These are phyloP conservation scores for Oryza nivara DNA, from an alignment of 176 grass and related monocot species.

Conservation along the genomic window DNA sequence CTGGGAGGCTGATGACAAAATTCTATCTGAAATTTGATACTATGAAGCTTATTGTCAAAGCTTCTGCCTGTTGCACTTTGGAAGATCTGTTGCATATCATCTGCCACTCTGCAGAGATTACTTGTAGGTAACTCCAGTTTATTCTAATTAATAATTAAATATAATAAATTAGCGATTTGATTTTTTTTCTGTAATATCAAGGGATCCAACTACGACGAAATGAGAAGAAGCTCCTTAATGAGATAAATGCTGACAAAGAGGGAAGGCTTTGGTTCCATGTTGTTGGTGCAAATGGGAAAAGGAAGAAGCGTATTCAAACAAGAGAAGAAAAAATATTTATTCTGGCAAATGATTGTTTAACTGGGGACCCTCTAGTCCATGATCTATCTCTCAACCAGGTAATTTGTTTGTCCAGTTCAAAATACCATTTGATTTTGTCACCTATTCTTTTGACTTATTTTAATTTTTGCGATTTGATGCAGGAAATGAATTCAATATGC, in stretches of 20 bases:
- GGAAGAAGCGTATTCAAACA: conserved; percentile 86
- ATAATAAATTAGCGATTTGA: conserved; percentile 15
- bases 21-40: conserved; percentile 96
- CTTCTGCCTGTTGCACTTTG: conserved; percentile 76
- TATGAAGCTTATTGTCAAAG: conserved; percentile 94
- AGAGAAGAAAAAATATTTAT: conserved; percentile 98
- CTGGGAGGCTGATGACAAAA: conserved; percentile 94
- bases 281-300: conserved; percentile 72
- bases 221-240: conserved; percentile 89
- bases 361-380: conserved; percentile 81
- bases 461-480: conserved; percentile 35
- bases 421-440: conserved; percentile 22
- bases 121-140: conserved; percentile 66
- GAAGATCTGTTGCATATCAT: conserved; percentile 88
- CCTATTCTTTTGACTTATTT: conserved; percentile 22
- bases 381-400: conserved; percentile 93
- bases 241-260: conserved; percentile 86
- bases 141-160: conserved; percentile 24
- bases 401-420: conserved; percentile 30
- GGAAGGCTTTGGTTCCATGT: conserved; percentile 85
- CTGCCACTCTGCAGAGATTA: conserved; percentile 80
- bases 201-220: conserved; percentile 98
- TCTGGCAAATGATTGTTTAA: conserved; percentile 86
- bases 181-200: conserved; percentile 49
- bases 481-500: conserved; percentile 88